A percentile compares a stretch with the other conserved stretches of the same genome.
Conservation (phyloP, 2,329 filamentous ascomycete genomes). For the Sclerotinia nivalis region DNA sequence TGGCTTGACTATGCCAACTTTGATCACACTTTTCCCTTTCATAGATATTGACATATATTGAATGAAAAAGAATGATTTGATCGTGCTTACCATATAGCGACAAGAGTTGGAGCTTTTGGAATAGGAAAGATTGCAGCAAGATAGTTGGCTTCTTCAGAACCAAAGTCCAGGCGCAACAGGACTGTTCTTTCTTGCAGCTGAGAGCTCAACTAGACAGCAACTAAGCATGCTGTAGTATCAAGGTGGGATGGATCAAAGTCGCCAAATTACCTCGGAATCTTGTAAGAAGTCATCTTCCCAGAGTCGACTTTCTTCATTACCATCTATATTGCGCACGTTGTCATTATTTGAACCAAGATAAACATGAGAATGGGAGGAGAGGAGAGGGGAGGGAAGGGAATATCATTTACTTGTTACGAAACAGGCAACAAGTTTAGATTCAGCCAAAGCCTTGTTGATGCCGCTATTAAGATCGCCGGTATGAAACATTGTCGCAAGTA, state of each 20-base stretch:
- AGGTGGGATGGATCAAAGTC: not conserved
- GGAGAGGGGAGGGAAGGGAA: not conserved
- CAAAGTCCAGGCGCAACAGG: slow-evolving; percentile 67
- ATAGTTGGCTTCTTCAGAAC: slow-evolving; percentile 78
- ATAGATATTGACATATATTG: not conserved
- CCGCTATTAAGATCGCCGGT: slow-evolving; percentile 77
- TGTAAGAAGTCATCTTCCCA: slow-evolving; percentile 73
- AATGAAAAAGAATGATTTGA: slow-evolving; percentile 2
- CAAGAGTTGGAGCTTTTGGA: slow-evolving; percentile 72
- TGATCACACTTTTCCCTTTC: not conserved
- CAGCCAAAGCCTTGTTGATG: slow-evolving; percentile 71
- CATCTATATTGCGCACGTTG: slow-evolving; percentile 55
- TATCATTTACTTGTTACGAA: slow-evolving; percentile 70
- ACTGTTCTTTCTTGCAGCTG: slow-evolving; percentile 65
- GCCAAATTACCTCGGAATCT: slow-evolving; percentile 54
- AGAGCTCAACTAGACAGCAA: slow-evolving; percentile 50
- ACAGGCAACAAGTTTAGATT: slow-evolving; percentile 78
- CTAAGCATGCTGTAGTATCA: slow-evolving; percentile 22
- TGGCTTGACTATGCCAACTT: not conserved
- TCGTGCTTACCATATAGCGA: slow-evolving; percentile 69
- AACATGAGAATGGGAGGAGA: not conserved
- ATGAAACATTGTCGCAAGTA: slow-evolving; percentile 67
- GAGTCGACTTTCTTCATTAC: slow-evolving; percentile 62
- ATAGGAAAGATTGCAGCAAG: slow-evolving; percentile 81
- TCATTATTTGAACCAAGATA: not conserved